These are phyloP conservation scores for Fraxinus baroniana DNA, from an alignment of 305 asterid species.

Conservation along the genomic window DNA sequence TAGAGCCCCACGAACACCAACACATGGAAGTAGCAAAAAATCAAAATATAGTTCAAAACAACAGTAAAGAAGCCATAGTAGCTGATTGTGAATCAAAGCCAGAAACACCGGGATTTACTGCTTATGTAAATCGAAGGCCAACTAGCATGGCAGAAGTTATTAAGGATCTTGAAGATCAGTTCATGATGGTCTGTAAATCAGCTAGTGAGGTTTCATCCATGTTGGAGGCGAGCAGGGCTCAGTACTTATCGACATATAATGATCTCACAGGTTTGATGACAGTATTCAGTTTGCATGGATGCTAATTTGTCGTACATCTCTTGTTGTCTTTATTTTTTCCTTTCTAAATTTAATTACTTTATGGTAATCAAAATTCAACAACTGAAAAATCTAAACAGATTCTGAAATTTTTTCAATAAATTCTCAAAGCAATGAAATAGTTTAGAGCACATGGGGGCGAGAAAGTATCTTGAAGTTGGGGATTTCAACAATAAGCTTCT, in stretches of 20 bases:
- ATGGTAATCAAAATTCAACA: background rate
- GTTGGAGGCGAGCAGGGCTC: slow-evolving; percentile 83
- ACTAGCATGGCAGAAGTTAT: slow-evolving; percentile 94
- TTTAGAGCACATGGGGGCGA: background rate
- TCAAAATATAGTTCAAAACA: slow-evolving; percentile 54
- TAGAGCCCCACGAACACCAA: slow-evolving; percentile 40
- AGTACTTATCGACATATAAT: slow-evolving; percentile 53
- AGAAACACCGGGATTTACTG: slow-evolving; percentile 87
- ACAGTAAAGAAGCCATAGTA: slow-evolving; percentile 60
- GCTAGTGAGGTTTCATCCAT: slow-evolving; percentile 73
- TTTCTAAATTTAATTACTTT: background rate
- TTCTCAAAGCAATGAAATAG: background rate
- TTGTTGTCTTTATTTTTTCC: background rate
- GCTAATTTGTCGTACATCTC: background rate
- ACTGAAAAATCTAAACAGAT: background rate
- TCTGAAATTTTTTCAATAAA: background rate
- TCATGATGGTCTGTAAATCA: slow-evolving; percentile 68
- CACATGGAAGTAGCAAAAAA: slow-evolving; percentile 56
- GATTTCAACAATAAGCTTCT: background rate
- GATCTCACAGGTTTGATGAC: slow-evolving; percentile 62
- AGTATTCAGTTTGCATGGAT: slow-evolving; percentile 6
- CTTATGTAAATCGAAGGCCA: slow-evolving; percentile 80
- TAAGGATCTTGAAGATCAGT: slow-evolving; percentile 90
- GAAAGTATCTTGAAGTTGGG: background rate
- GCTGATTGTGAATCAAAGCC: slow-evolving; percentile 55